Evolutionary conservation across 2,329 filamentous ascomycete species (phyloP), one percentile per base, ranked within the genome.

Genomic region (Talaromyces albobiverticillius): DNA sequence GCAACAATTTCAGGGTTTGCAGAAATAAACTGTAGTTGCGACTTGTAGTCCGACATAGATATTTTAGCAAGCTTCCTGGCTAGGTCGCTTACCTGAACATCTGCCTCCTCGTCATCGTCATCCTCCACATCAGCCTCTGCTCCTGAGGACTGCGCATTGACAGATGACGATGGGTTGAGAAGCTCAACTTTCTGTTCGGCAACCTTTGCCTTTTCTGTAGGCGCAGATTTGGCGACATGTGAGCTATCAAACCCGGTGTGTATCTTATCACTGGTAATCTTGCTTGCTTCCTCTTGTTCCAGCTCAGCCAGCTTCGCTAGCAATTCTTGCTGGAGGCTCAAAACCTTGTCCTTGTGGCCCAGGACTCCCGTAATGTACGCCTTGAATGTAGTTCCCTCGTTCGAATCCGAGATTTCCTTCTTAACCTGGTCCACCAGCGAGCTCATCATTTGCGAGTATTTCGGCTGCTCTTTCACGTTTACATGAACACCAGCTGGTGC

Each of bases 391-490:
- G 86, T 82, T 18, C 82, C 79, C 57, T 87, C 84, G 71, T 88
- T 88, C 18, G 70, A 67, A 67, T 91, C 88, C 53, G 92, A 89
- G 32, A 96, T 79, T 48, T 88, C 84, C 61, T 89, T 85, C 72
- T 96, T 96, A 40, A 97, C 91, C 72, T 95, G 89, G 65, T 99
- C 94, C 18, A 97, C 82, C 64, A 99, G 74, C n/a, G 87, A 85
- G n/a, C 89, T 89, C 88, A 99, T 92, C 94, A 99, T 99, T 78
- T 95, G 90, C 36, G 90, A 94, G 68, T 96, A 99, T 13, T 86
- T 88, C 0, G 89, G 90, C 63, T 89, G 84, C 65, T 86, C 85
- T 69, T 88, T 83, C 62, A 87, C 85, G 52, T 90, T 80, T 40
- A 81, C 80, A 67, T 95, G 87, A 25, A 96, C 87, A 45, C 89